Evolutionary conservation across 1,284 basidiomycete genomes (phyloP), one percentile per base, ranked within the genome.

Genomic region (Butyriboletus regius): DNA sequence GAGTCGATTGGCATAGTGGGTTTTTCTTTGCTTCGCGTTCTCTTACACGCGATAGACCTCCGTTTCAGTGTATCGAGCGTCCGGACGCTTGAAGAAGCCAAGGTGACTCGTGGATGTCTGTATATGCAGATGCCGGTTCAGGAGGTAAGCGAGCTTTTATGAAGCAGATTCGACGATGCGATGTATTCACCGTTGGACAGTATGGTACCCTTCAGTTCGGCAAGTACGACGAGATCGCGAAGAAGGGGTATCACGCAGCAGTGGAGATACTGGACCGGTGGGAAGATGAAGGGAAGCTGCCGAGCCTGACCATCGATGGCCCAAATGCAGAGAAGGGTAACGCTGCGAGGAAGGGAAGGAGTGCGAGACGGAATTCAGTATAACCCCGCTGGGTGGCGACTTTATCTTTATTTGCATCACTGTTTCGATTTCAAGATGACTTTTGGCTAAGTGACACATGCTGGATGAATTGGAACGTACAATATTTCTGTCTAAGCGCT

Each of bases 51-150:
- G 32, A 26, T 7, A 22, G 12, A 24, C n/a, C 10, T 22, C 17
- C 39, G n/a, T 44, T n/a, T 2, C 47, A 95, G 92, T 70, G 95
- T 97, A 1, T 95, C 95, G 54, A 94, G 91, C 56, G 92, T 98
- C 32, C 90, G 87, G 65, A 95, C 90, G 12, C 75, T 98, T 9
- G 93, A 97, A 67, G 93, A 95, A 56, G 94, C 93, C 22, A 98
- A 98, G 68, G 79, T 79, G 4, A 80, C 87, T 5, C 86, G 87
- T 6, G 88, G 88, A 1, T 94, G 91, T 64, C 71, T 97, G 42
- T 98, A 98, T 66, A 85, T 97, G 70, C 81, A 84, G 50, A 91
- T 98, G 88, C 96, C 96, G 0, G 93, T 98, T 17, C 88, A 93
- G 61, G 84, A 86, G 71, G 87, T 83, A 58, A 53, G 73, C 66